These are phyloP conservation scores for Flaveria trinervia DNA, from an alignment of 129 eudicot genomes.

Conservation along the genomic window DNA sequence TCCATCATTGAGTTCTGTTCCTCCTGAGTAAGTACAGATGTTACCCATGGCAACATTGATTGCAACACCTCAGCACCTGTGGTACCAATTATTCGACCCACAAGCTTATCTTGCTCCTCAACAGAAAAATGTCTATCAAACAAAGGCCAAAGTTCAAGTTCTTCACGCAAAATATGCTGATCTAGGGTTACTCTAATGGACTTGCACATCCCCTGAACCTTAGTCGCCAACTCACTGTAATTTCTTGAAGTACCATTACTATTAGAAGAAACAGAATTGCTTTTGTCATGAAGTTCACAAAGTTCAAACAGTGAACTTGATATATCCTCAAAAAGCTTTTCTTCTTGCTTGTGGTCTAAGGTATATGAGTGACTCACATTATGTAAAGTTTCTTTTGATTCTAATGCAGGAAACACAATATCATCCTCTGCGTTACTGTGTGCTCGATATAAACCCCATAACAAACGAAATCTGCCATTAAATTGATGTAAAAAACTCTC, in stretches of 20 bases:
- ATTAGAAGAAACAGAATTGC: slow-evolving; percentile 32
- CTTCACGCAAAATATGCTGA: slow-evolving; percentile 95
- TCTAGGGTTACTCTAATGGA: slow-evolving; percentile 92
- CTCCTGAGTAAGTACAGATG: slow-evolving; percentile 96
- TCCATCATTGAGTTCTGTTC: slow-evolving; percentile 98
- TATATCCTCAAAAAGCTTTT: slow-evolving; percentile 86
- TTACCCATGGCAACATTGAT: slow-evolving; percentile 99
- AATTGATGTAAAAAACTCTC: slow-evolving; percentile 85
- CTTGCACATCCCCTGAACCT: slow-evolving; percentile 97
- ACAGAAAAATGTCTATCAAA: slow-evolving; percentile 91
- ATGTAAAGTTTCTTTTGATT: slow-evolving; percentile 91
- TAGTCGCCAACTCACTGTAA: slow-evolving; percentile 80
- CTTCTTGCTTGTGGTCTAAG: slow-evolving; percentile 97
- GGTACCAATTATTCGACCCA: slow-evolving; percentile 95
- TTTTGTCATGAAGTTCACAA: slow-evolving; percentile 63
- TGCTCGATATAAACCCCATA: slow-evolving; percentile 97
- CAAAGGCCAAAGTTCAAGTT: slow-evolving; percentile 97
- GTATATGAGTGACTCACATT: slow-evolving; percentile 97
- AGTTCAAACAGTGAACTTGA: slow-evolving; percentile 86
- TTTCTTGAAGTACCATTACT: slow-evolving; percentile 42
- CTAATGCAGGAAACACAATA: slow-evolving; percentile 96
- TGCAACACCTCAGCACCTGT: slow-evolving; percentile 99
- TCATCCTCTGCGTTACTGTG: slow-evolving; percentile 99
- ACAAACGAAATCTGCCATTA: slow-evolving; percentile 88
- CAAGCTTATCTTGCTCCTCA: slow-evolving; percentile 96